These are phyloP conservation scores for Limnomonas spitsbergensis DNA, from an alignment of 139 green algal species.

Conservation along the genomic window DNA sequence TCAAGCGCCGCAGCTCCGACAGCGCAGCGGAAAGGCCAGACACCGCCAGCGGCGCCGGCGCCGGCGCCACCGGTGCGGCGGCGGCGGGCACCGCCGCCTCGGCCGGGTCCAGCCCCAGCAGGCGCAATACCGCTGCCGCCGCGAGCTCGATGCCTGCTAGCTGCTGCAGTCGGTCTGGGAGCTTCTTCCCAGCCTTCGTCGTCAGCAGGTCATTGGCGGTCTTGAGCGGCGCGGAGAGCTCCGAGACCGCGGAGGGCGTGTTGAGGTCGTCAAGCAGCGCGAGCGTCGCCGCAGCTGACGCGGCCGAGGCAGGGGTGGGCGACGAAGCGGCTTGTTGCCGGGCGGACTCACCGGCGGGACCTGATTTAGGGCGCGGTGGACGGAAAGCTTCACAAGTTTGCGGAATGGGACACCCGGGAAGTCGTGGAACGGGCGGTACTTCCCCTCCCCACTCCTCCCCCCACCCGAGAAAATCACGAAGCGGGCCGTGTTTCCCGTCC, in stretches of 20 bases:
- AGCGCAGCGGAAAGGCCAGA: constrained; percentile 41
- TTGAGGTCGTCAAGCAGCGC: constrained; percentile 87
- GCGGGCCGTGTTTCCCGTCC: too few species aligned
- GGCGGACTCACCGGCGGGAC: neutral
- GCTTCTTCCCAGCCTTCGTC: constrained; percentile 48
- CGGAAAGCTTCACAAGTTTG: too few species aligned
- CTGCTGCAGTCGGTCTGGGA: neutral
- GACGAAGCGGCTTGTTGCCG: neutral
- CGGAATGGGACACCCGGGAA: too few species aligned
- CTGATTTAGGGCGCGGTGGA: neutral
- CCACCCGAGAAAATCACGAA: too few species aligned
- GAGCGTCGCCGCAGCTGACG: constrained; percentile 23
- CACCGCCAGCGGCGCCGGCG: neutral
- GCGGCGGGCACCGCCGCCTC: too few species aligned
- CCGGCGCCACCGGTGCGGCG: too few species aligned
- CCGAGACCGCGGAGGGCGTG: constrained; percentile 60
- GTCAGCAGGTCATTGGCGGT: constrained; percentile 60
- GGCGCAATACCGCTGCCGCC: constrained; percentile 32
- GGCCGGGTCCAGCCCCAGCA: neutral
- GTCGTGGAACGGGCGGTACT: too few species aligned
- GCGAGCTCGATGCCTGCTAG: constrained; percentile 8
- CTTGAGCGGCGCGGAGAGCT: constrained; percentile 78
- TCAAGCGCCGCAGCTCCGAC: constrained; percentile 60
- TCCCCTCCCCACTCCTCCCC: too few species aligned
- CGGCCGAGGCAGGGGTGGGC: neutral